Base-by-base conservation (phyloP, 2,329 filamentous ascomycete species). In the Aspergillus ochraceus region DNA sequence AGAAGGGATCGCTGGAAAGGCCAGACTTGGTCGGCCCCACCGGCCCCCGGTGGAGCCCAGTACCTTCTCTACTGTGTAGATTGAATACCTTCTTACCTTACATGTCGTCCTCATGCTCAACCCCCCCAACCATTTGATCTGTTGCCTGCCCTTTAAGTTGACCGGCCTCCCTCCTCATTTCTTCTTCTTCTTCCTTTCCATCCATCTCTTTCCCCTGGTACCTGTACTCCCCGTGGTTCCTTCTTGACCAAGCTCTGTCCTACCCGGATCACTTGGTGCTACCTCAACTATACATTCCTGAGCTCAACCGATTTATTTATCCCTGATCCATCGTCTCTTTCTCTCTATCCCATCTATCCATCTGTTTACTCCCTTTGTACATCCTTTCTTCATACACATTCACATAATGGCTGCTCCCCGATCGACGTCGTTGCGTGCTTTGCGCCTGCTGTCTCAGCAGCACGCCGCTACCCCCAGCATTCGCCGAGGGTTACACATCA, bases 401-500 rank as follows among this genome's bases (percentile, higher is more conserved):
- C 36, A 42, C 36, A 42, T n/a, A 63, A 81, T 81, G 79, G 72
- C 78, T 58, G 79, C 78, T 70, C 71, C 78, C 60, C 77, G 77
- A 60, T 77, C 78, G 47, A 73, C 74, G 32, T 80, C 79, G 14
- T 67, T 81, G 57, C 79, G 78, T 62, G 78, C 77, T 61, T 70
- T 81, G 39, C 77, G 78, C 65, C 68, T 74, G 63, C 73, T 81
- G 22, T 76, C 77, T 6, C 72, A 76, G 64, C 74, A 77, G 52
- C 68, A 70, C 57, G 66, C 66, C 9, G 67, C 72, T 49, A 66
- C 69, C 24, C 71, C 77, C 24, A 60, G 65, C 57, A 63, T 73
- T 59, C 77, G 76, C 66, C 85, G 86, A 65, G 72, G 74, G 58
- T 80, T 88, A 53, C 83, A 84, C 75, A 86, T 87, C 77, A 88